Conservation (phyloP, 2,329 filamentous ascomycete genomes). For the Amesomyces nigricolor region DNA sequence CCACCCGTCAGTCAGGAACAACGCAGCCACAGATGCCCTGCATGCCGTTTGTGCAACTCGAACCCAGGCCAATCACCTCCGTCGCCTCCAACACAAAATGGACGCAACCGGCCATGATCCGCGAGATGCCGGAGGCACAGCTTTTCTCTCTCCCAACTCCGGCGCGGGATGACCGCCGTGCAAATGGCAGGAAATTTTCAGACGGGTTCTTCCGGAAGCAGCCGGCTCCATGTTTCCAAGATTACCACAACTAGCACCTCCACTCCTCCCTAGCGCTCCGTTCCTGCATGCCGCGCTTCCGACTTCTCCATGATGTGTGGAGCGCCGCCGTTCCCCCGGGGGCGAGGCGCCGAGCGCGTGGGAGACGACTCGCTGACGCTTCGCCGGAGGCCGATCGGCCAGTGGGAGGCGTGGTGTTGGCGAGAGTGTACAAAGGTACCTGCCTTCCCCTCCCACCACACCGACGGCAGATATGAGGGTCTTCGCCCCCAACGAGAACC, state of each 20-base stretch:
- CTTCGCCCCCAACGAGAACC: no score
- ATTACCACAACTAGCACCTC: conserved; percentile 4
- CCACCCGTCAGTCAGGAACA: no score
- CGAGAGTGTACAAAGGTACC: no score
- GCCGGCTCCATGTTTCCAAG: background rate
- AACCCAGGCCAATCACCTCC: background rate
- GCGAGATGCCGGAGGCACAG: background rate
- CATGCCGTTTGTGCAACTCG: no score
- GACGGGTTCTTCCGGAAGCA: background rate
- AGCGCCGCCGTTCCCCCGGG: background rate
- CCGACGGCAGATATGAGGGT: background rate
- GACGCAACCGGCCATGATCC: background rate
- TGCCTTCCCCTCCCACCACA: background rate
- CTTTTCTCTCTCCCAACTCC: no score
- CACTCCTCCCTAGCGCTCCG: background rate
- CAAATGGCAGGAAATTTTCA: background rate
- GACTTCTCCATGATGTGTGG: conserved; percentile 8
- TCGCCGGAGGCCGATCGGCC: background rate
- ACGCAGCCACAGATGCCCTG: no score
- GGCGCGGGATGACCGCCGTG: background rate
- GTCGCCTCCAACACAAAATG: background rate
- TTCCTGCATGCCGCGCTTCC: conserved; percentile 11
- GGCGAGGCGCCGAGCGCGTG: background rate
- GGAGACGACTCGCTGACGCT: background rate
- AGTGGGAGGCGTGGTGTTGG: background rate